Conservation (phyloP, 139 green algal species). For the Nannochloris sp. region DNA sequence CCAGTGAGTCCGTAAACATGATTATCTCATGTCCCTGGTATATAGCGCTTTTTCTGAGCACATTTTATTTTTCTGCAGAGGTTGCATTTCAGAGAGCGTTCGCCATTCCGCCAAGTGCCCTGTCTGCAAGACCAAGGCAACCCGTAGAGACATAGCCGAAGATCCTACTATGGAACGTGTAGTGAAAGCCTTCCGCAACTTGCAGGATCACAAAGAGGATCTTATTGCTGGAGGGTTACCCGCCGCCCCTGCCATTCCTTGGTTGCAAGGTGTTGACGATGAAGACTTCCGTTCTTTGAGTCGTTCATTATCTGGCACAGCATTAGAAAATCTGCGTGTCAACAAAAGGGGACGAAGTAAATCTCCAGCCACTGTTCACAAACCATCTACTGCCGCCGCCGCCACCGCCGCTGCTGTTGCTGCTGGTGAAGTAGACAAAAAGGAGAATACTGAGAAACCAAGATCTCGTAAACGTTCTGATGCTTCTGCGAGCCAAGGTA, state of each 20-base stretch:
- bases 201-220: slow-evolving; percentile 4
- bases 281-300: slow-evolving; percentile 3
- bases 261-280: slow-evolving; percentile 13
- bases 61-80: slow-evolving; percentile 19
- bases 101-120: slow-evolving; percentile 20
- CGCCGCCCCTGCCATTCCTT: not conserved
- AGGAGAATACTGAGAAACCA: not conserved
- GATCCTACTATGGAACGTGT: slow-evolving; percentile 32
- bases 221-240: not conserved
- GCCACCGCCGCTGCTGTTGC: not conserved
- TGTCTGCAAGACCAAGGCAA: slow-evolving; percentile 20
- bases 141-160: slow-evolving; percentile 12
- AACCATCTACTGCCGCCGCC: not conserved
- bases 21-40: not conserved
- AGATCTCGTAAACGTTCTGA: too few species aligned
- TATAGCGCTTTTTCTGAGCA: not conserved
- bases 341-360: not conserved
- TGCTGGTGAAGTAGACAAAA: not conserved
- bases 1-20: slow-evolving; percentile 24
- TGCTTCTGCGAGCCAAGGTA: not conserved
- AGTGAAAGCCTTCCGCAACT: not conserved
- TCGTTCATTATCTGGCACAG: not conserved
- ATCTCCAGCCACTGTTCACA: not conserved
- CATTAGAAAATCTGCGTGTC: not conserved
- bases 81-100: slow-evolving; percentile 26